These are phyloP conservation scores for Fusarium sp. DNA, from an alignment of 2,329 filamentous ascomycete species.

Conservation along the genomic window DNA sequence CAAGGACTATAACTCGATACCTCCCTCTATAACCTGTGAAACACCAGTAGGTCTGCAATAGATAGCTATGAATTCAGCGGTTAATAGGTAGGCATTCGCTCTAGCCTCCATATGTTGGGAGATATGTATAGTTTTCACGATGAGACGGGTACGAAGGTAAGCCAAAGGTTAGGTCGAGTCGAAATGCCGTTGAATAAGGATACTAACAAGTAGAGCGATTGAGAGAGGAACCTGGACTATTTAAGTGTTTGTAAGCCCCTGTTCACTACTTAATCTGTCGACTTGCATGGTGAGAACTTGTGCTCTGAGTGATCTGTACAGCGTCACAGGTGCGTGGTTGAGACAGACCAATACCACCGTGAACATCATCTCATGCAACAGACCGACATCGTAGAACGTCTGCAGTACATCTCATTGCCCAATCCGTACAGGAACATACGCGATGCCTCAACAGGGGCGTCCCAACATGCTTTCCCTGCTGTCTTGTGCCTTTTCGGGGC, in stretches of 20 bases:
- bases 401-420: background rate
- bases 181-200: background rate
- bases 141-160: background rate
- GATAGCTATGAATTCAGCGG: no score
- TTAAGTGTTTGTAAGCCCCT: background rate
- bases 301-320: background rate
- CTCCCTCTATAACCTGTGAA: background rate
- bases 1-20: background rate
- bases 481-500: background rate
- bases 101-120: no score
- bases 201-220: background rate
- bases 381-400: background rate
- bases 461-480: background rate
- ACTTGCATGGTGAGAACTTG: background rate
- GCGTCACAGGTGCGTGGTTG: background rate
- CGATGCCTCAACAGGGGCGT: background rate
- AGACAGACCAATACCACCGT: background rate
- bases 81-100: no score
- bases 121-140: background rate
- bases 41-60: no score
- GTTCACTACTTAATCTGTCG: background rate
- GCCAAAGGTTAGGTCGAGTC: background rate
- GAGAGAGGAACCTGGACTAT: background rate
- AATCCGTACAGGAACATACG: background rate
- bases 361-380: background rate